Conservation (phyloP, 352 stramenopile species). For the Phytopythium oedochilum region DNA sequence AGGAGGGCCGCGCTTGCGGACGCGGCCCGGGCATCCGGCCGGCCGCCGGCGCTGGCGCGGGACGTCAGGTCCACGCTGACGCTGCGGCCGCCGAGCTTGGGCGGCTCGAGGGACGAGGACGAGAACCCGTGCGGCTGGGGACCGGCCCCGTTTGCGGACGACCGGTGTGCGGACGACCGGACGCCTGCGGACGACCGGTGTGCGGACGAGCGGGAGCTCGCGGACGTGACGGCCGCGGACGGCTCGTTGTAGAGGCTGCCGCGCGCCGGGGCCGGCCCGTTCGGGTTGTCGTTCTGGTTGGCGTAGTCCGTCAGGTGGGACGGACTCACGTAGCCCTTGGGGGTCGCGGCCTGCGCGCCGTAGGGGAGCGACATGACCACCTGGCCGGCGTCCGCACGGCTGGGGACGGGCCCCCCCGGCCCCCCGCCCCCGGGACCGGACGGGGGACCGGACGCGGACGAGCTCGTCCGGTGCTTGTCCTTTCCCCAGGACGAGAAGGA, state of each 20-base stretch:
- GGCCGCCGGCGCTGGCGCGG: conserved; percentile 19
- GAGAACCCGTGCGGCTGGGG: conserved; percentile 11
- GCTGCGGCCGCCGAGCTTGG: conserved; percentile 23
- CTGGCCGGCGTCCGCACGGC: conserved; percentile 1
- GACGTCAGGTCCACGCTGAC: conserved; percentile 19
- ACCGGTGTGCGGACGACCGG: not conserved
- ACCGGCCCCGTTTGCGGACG: conserved; percentile 8
- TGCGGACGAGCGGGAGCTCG: not conserved
- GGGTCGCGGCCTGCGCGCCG: conserved; percentile 26
- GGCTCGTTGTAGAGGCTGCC: conserved; percentile 5
- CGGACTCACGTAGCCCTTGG: conserved; percentile 13
- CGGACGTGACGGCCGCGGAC: conserved; percentile 3
- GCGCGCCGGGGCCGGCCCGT: not conserved
- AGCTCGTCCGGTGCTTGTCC: conserved; percentile 33
- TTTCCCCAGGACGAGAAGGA: conserved; percentile 50
- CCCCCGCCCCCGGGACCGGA: too few relatives aligned
- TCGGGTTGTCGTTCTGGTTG: conserved; percentile 3
- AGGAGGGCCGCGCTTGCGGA: not conserved
- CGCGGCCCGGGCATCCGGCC: not conserved
- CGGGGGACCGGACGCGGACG: conserved; percentile 10
- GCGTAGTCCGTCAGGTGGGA: conserved; percentile 5
- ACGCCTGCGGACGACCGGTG: not conserved
- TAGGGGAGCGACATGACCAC: conserved; percentile 40
- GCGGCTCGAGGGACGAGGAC: conserved; percentile 17
- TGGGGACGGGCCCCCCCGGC: not conserved